These are phyloP conservation scores for Hamigera avellanea DNA, from an alignment of 495 filamentous ascomycete genomes.

Conservation along the genomic window DNA sequence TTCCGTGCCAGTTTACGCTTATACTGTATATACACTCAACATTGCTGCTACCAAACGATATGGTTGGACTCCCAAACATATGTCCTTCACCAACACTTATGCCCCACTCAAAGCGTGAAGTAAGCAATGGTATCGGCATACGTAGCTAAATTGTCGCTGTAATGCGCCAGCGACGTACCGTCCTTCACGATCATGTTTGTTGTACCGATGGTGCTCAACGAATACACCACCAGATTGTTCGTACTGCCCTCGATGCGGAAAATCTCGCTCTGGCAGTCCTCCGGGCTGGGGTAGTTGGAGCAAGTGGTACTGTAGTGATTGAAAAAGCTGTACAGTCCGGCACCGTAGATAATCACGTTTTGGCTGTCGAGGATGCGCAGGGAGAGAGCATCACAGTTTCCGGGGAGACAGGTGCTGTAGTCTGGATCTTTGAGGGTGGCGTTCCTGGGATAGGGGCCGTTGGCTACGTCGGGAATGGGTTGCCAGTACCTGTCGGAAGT, in stretches of 20 bases:
- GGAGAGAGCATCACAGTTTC: constrained; percentile 53
- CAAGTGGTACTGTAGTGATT: constrained; percentile 40
- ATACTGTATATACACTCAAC: too few species aligned
- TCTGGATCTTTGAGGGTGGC: constrained; percentile 44
- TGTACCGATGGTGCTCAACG: constrained; percentile 39
- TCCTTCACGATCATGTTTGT: constrained; percentile 35
- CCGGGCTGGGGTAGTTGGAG: constrained; percentile 32
- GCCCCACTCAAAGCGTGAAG: constrained; percentile 17
- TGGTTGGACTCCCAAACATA: too few species aligned
- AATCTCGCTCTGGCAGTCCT: constrained; percentile 50
- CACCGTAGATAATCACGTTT: constrained; percentile 54
- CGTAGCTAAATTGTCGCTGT: constrained; percentile 41
- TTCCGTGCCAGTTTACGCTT: too few species aligned
- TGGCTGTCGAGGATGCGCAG: constrained; percentile 49
- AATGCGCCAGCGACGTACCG: constrained; percentile 35
- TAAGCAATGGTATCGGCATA: constrained; percentile 43
- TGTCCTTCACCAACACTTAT: too few species aligned
- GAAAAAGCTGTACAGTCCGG: constrained; percentile 70
- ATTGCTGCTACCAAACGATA: too few species aligned
- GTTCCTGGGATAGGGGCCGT: constrained; percentile 40
- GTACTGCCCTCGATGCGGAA: constrained; percentile 40
- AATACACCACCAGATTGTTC: constrained; percentile 27
- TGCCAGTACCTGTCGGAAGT: constrained; percentile 41
- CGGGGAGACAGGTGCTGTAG: constrained; percentile 37
- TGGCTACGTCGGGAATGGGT: constrained; percentile 47